A percentile compares a stretch with the other conserved stretches of the same genome.
Conservation (phyloP, 306 rosid genomes). For the Abrus precatorius region DNA sequence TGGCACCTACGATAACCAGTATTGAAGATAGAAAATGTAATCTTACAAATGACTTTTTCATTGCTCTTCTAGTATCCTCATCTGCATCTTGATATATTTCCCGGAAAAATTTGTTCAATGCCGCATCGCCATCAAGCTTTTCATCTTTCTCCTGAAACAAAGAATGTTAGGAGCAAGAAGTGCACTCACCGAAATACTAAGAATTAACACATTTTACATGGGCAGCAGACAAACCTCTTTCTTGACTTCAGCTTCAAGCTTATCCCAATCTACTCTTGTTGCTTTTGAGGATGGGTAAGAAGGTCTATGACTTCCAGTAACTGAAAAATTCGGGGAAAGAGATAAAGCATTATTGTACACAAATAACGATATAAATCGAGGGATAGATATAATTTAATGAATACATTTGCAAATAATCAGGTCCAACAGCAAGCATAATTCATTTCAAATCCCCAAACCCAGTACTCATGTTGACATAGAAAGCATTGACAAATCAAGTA, state of each 20-base stretch:
- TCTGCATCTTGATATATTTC: slow-evolving; percentile 92
- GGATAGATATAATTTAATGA: neutral
- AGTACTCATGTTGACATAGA: neutral
- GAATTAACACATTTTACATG: neutral
- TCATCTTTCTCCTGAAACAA: slow-evolving; percentile 87
- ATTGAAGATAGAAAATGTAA: neutral
- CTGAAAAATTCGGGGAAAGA: slow-evolving; percentile 54
- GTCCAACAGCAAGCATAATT: neutral
- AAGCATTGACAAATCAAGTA: neutral
- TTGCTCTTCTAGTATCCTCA: slow-evolving; percentile 92
- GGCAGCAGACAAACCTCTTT: slow-evolving; percentile 70
- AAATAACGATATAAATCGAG: neutral
- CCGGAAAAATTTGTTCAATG: slow-evolving; percentile 89
- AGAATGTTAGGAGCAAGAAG: slow-evolving; percentile 22
- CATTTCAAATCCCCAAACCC: neutral
- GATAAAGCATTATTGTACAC: neutral
- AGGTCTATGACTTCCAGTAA: slow-evolving; percentile 57
- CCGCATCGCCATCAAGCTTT: slow-evolving; percentile 97
- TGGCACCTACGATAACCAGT: neutral
- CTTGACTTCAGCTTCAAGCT: slow-evolving; percentile 88
- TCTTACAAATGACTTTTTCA: slow-evolving; percentile 94
- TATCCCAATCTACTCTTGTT: slow-evolving; percentile 81
- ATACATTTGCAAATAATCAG: neutral
- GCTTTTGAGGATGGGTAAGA: slow-evolving; percentile 91
- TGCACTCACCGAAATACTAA: neutral